Conservation (phyloP, 116 monocot genomes). For the Papilionanthe hybrid region DNA sequence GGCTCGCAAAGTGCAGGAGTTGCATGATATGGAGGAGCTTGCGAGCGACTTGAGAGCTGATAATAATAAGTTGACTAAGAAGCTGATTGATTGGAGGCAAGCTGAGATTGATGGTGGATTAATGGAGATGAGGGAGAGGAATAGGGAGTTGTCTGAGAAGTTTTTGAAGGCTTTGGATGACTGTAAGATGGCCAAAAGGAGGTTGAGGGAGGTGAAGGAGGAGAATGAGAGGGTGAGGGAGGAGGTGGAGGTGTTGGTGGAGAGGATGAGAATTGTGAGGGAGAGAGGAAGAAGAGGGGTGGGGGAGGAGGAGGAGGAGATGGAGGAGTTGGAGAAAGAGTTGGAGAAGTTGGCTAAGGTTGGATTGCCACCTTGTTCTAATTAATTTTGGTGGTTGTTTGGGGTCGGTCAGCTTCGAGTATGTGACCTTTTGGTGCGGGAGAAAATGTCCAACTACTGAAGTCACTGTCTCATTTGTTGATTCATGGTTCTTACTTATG, state of each 20-base stretch:
- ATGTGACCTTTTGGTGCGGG: no score
- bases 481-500: no score
- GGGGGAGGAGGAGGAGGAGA: constrained; percentile 3
- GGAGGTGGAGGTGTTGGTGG: constrained; percentile 11
- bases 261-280: constrained; percentile 3
- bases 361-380: no score
- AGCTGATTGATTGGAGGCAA: constrained; percentile 23
- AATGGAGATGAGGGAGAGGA: not conserved
- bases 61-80: constrained; percentile 47
- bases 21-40: constrained; percentile 36
- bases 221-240: constrained; percentile 17
- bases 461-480: no score
- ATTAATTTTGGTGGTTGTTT: no score
- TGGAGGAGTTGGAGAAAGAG: not conserved
- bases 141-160: constrained; percentile 38
- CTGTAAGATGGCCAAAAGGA: constrained; percentile 35
- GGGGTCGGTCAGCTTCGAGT: no score
- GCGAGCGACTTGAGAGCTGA: constrained; percentile 35
- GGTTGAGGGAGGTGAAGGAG: constrained; percentile 31
- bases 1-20: constrained; percentile 24
- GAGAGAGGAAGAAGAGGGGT: constrained; percentile 7
- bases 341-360: not conserved
- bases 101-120: constrained; percentile 2
- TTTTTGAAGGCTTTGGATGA: constrained; percentile 35
- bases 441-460: no score